A percentile compares a stretch with the other conserved stretches of the same genome.
Evolutionary conservation across 805 yeast genomes (phyloP).

Genomic region (Candida boleticola): DNA sequence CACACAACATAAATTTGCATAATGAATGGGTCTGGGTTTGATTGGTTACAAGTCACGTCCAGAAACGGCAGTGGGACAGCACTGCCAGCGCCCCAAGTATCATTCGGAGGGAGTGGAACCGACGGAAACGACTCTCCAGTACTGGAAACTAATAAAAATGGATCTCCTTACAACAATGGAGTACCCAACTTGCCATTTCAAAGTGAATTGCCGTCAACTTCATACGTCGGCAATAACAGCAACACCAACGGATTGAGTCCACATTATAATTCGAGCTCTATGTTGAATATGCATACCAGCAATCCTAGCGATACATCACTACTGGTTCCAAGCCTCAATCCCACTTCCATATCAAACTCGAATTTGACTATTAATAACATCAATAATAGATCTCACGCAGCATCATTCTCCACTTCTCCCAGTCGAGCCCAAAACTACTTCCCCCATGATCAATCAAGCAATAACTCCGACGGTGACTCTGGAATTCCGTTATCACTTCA

Average conservation of each 20-base stretch:
- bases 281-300: not conserved
- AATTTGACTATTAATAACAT: not conserved
- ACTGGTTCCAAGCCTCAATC: not conserved
- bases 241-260: not conserved
- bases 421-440: not conserved
- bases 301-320: not conserved
- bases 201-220: no score
- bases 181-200: no score
- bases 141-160: no score
- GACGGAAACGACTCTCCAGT: no score
- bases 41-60: constrained; percentile 47
- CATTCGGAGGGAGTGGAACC: constrained; percentile 38
- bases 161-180: no score
- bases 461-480: constrained; percentile 21
- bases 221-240: not conserved
- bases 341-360: not conserved
- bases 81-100: constrained; percentile 50
- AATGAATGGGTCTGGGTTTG: constrained; percentile 43
- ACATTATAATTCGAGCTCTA: not conserved
- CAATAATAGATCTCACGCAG: constrained; percentile 2
- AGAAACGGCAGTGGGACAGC: constrained; percentile 7
- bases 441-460: not conserved
- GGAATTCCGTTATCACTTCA: constrained; percentile 63
- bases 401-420: not conserved
- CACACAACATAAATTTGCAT: no score